These are phyloP conservation scores for Zoysia matrella DNA, from an alignment of 202 grass and related monocot species.

Conservation along the genomic window DNA sequence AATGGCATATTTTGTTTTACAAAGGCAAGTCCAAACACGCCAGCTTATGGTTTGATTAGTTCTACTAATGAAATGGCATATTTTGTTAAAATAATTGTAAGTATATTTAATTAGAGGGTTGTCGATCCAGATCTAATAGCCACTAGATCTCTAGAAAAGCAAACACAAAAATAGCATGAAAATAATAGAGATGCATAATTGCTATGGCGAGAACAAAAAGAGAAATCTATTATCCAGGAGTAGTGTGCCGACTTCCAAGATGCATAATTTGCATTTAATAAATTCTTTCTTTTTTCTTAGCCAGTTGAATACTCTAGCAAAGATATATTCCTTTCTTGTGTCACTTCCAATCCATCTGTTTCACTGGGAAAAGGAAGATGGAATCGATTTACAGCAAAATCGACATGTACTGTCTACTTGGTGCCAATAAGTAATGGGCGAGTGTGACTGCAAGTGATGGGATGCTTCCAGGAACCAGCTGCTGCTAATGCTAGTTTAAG, in stretches of 20 bases:
- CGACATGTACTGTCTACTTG: slow-evolving; percentile 36
- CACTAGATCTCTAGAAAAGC: slow-evolving; percentile 6
- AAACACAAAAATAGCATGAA: background rate
- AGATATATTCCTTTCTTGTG: slow-evolving; percentile 44
- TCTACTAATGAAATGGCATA: slow-evolving; percentile 27
- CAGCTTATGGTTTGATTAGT: background rate
- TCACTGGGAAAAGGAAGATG: background rate
- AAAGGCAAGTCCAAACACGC: slow-evolving; percentile 18
- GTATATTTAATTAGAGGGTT: background rate
- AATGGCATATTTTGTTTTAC: too few relatives aligned
- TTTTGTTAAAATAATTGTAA: background rate
- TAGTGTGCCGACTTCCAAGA: slow-evolving; percentile 30
- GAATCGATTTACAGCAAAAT: slow-evolving; percentile 49
- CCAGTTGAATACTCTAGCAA: background rate
- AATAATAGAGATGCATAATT: slow-evolving; percentile 32
- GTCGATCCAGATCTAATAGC: background rate
- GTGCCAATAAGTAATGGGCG: slow-evolving; percentile 15
- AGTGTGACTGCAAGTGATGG: slow-evolving; percentile 25
- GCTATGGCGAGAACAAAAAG: slow-evolving; percentile 15
- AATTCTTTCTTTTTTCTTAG: slow-evolving; percentile 9
- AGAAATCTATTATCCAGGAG: background rate
- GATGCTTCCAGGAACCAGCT: slow-evolving; percentile 46
- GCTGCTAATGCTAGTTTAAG: slow-evolving; percentile 41
- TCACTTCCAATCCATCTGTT: slow-evolving; percentile 47
- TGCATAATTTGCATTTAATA: background rate